Evolutionary conservation across 345 rosid genomes (phyloP).

Genomic region (Melaleuca alternifolia): DNA sequence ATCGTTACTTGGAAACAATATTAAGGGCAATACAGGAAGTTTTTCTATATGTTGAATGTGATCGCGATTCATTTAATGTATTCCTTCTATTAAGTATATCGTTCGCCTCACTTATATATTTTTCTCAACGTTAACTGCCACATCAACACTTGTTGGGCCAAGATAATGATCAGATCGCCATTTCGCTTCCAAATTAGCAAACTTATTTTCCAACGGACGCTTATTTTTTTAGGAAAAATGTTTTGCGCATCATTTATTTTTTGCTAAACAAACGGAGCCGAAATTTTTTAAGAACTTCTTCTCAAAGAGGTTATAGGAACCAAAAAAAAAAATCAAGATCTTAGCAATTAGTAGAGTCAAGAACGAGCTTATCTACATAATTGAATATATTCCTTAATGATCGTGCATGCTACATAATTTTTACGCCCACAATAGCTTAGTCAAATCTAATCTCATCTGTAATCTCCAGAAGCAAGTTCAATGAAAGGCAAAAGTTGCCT

Average conservation of each 20-base stretch:
- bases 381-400: neutral
- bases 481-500: neutral
- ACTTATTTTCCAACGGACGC: too few relatives aligned
- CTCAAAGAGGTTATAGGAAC: neutral
- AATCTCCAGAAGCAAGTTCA: neutral
- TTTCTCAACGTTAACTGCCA: too few relatives aligned
- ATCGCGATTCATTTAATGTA: too few relatives aligned
- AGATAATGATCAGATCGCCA: too few relatives aligned
- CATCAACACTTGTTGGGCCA: too few relatives aligned
- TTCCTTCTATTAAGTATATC: neutral
- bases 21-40: neutral
- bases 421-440: neutral
- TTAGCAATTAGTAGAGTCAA: neutral
- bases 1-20: neutral
- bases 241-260: neutral
- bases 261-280: accelerated
- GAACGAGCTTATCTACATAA: neutral
- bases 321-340: neutral
- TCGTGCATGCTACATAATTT: neutral
- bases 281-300: neutral
- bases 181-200: neutral
- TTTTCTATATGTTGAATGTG: neutral
- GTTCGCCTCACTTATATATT: accelerated
- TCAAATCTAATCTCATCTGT: neutral
- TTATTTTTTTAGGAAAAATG: neutral